Evolutionary conservation across 2,329 filamentous ascomycete species (phyloP).

Genomic region (Diaporthe australafricana): DNA sequence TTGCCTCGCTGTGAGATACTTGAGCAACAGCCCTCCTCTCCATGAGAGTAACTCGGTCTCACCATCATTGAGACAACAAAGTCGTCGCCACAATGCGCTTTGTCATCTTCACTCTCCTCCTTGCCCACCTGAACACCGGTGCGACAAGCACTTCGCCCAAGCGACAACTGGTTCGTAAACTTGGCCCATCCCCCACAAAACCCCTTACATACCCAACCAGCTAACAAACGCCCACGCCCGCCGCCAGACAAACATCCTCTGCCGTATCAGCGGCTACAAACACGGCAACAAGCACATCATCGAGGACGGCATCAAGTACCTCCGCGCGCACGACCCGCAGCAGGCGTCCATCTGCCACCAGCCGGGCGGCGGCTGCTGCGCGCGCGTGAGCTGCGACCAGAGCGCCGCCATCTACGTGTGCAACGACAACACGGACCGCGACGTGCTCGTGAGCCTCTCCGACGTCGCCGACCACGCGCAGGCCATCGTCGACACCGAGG

Average conservation of each 20-base stretch:
- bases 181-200: too few species aligned
- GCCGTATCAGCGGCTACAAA: neutral
- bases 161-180: neutral
- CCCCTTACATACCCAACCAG: too few species aligned
- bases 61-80: neutral
- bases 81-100: neutral
- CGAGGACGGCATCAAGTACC: slow-evolving; percentile 1
- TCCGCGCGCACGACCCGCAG: neutral
- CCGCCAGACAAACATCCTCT: slow-evolving; percentile 2
- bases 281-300: slow-evolving; percentile 15
- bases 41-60: neutral
- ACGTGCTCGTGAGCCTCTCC: neutral
- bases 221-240: neutral
- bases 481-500: neutral
- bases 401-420: slow-evolving; percentile 20
- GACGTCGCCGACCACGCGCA: neutral
- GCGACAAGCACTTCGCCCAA: neutral
- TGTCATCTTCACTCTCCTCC: neutral
- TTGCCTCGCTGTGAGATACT: neutral
- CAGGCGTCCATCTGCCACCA: neutral
- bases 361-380: slow-evolving; percentile 5
- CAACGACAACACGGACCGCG: slow-evolving; percentile 3
- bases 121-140: neutral
- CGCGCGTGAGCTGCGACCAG: neutral
- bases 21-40: neutral